Percentiles rank a stretch among this genome's conserved stretches.
Conservation (phyloP, 306 rosid species). For the Hippophae tibetana region DNA sequence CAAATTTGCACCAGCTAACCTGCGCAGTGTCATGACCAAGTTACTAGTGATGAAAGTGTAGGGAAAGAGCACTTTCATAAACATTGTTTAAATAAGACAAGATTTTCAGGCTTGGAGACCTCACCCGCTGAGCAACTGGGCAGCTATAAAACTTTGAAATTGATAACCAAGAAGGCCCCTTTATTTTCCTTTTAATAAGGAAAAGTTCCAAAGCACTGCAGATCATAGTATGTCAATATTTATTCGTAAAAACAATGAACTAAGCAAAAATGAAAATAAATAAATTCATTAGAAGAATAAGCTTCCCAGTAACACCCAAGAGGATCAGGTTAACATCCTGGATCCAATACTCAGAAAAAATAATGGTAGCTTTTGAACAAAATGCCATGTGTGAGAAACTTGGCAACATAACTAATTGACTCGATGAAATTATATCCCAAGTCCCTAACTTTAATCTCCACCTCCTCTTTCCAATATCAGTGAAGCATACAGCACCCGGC, state of each 20-base stretch:
- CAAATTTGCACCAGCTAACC: slow-evolving; percentile 99
- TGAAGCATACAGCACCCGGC: background rate
- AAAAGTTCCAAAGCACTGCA: slow-evolving; percentile 90
- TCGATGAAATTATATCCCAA: background rate
- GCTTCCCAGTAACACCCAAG: background rate
- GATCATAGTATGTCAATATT: slow-evolving; percentile 23
- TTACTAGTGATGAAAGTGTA: slow-evolving; percentile 14
- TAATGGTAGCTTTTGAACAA: background rate
- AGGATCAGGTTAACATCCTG: background rate
- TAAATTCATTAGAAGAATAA: background rate
- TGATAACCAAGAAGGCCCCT: slow-evolving; percentile 87
- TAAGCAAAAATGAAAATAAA: background rate
- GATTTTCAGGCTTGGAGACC: slow-evolving; percentile 17
- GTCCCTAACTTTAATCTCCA: background rate
- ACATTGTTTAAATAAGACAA: background rate
- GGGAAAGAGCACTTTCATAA: background rate
- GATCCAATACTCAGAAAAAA: background rate
- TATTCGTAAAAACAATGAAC: background rate
- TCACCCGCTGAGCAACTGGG: slow-evolving; percentile 64
- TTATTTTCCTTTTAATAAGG: slow-evolving; percentile 77
- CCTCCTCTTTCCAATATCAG: background rate
- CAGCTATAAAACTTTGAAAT: slow-evolving; percentile 46
- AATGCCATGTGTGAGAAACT: background rate
- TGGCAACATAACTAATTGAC: background rate
- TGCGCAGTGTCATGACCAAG: slow-evolving; percentile 27